Evolutionary conservation across 768 basidiomycete species (phyloP).

Genomic region (Tulasnella sp.): DNA sequence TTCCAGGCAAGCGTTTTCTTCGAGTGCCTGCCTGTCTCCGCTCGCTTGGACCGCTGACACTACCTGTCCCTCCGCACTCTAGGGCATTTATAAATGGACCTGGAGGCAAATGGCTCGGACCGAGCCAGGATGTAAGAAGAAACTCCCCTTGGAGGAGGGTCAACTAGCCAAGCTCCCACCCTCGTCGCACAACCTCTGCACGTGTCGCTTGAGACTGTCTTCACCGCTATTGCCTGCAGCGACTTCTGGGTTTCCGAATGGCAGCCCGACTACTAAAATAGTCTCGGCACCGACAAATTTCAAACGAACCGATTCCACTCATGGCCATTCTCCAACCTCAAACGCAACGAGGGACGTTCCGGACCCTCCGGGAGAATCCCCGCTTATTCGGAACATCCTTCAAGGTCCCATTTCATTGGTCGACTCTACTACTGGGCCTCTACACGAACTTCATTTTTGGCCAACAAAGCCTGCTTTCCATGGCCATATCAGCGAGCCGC

Average conservation of each 20-base stretch:
- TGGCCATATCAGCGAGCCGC: neutral
- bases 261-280: too few species aligned
- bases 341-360: neutral
- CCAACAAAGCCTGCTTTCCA: neutral
- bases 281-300: too few species aligned
- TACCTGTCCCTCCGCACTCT: too few species aligned
- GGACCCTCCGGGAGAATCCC: neutral
- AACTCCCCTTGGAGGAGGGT: neutral
- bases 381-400: neutral
- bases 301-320: neutral
- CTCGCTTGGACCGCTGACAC: too few species aligned
- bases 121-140: neutral
- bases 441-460: neutral
- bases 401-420: neutral
- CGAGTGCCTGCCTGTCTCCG: too few species aligned
- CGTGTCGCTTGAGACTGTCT: neutral
- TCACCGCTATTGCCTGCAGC: neutral
- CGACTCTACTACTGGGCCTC: neutral
- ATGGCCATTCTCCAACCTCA: too few species aligned
- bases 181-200: neutral
- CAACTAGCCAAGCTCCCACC: neutral
- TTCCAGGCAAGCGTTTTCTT: too few species aligned
- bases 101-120: too few species aligned
- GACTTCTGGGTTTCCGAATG: neutral
- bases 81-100: too few species aligned